A percentile compares a stretch with the other conserved stretches of the same genome.
Conservation (phyloP, 345 rosid species). For the Populus simonii region DNA sequence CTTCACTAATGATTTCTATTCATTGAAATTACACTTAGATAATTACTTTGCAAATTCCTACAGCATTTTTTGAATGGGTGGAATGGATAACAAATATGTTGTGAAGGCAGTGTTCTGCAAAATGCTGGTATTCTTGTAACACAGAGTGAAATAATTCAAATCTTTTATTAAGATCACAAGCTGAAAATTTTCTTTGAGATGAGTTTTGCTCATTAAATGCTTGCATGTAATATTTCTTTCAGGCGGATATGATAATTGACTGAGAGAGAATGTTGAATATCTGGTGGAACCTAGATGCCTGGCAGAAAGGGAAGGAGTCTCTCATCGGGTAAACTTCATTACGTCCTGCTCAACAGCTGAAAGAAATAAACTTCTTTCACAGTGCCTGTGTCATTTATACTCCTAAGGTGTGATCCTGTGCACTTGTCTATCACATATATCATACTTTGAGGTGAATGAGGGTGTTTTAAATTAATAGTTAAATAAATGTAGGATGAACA, state of each 20-base stretch:
- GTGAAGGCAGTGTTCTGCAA: too few relatives aligned
- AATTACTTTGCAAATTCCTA: not conserved
- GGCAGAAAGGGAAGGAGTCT: slow-evolving; percentile 63
- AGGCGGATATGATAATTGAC: slow-evolving; percentile 85
- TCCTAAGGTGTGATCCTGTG: slow-evolving; percentile 51
- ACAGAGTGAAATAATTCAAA: not conserved
- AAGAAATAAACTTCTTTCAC: slow-evolving; percentile 72
- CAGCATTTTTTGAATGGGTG: not conserved
- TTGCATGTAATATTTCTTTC: slow-evolving; percentile 9
- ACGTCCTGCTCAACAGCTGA: slow-evolving; percentile 90
- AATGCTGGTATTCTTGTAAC: too few relatives aligned
- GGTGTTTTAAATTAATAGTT: not conserved
- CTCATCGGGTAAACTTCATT: slow-evolving; percentile 50
- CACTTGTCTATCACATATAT: not conserved
- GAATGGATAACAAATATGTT: not conserved
- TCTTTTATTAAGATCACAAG: not conserved
- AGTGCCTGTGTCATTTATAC: slow-evolving; percentile 82
- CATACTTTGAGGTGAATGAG: not conserved
- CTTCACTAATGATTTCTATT: not conserved
- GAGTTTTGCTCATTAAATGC: not conserved
- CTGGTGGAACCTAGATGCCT: slow-evolving; percentile 69
- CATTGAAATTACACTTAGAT: not conserved
- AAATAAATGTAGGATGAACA: slow-evolving; percentile 68
- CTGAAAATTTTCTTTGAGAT: too few relatives aligned
- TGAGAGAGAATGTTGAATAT: slow-evolving; percentile 81